Base-by-base conservation (phyloP, 1,284 basidiomycete genomes). In the Megacollybia platyphylla region DNA sequence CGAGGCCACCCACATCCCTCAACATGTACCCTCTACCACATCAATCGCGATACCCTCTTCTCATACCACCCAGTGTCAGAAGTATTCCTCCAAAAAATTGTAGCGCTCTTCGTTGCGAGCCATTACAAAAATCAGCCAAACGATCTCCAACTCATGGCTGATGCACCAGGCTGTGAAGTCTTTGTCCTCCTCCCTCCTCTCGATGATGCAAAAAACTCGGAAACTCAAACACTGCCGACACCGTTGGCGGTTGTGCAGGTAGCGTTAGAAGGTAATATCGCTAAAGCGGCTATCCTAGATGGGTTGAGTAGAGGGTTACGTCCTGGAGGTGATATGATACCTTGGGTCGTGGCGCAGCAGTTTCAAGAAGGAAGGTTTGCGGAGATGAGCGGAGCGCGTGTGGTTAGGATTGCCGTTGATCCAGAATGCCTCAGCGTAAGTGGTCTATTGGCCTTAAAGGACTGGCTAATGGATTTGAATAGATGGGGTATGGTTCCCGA, bases 41-140 rank as follows among this genome's bases (percentile, higher is more conserved):
- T 99, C 53, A 89, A 88, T 56, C 74, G 96, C 32, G 96, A 99
- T 58, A 97, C 96, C 0, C 69, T 98, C 30, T 99, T 99, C 73
- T 90, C 85, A 53, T 98, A 86, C 65, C 93, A 99, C 59, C 90
- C 94, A 1, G 94, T 93, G 3, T 92, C 88, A 4, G 96, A 99
- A 61, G 74, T 87, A 15, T 99, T 99, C 68, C 70, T 99, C 36
- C 96, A 98, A 63, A 79, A 93, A 37, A 92, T 98, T 86, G 97
- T 97, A 92, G 86, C 89, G 4, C 71, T 98, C 1, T 98, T 97
- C 61, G 93, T 98, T 42, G 88, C 94, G 1, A 86, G 82, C 40
- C 96, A 99, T 62, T 99, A 99, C 71, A 99, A 99, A 64, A 99
- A 98, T 62, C 89, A 93, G 57, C 96, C 96, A 15, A 98, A 99